Evolutionary conservation across 495 filamentous ascomycete genomes (phyloP).

Genomic region (Extremus antarcticus): DNA sequence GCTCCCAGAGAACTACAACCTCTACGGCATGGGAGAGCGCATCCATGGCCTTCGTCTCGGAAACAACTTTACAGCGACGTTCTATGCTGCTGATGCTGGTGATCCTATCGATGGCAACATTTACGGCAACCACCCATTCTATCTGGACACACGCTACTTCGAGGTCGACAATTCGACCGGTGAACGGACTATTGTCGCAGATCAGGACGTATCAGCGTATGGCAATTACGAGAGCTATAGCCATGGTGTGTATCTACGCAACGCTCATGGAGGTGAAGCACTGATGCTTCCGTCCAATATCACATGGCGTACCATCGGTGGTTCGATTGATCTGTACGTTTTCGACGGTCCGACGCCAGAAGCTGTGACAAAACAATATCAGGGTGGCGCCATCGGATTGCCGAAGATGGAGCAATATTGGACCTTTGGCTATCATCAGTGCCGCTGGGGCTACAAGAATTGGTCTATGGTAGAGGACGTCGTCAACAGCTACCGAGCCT

Average conservation of each 20-base stretch:
- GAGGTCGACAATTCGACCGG: conserved; percentile 42
- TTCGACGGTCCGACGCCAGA: conserved; percentile 47
- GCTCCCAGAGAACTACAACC: conserved; percentile 50
- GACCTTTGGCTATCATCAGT: conserved; percentile 54
- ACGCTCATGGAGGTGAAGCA: conserved; percentile 67
- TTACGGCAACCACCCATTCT: conserved; percentile 51
- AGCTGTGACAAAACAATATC: conserved; percentile 49
- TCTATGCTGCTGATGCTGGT: conserved; percentile 60
- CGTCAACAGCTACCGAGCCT: conserved; percentile 47
- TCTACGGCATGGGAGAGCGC: conserved; percentile 34
- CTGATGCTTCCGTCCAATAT: conserved; percentile 53
- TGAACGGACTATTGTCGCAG: conserved; percentile 41
- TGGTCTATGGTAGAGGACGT: conserved; percentile 45
- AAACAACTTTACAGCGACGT: conserved; percentile 51
- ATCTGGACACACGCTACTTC: conserved; percentile 55
- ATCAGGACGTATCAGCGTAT: conserved; percentile 41
- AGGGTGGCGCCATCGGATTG: conserved; percentile 43
- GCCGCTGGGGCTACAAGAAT: conserved; percentile 54
- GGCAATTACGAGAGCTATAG: conserved; percentile 49
- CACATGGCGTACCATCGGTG: conserved; percentile 63
- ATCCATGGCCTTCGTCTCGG: conserved; percentile 49
- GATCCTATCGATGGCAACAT: conserved; percentile 50
- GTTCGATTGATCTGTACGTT: conserved; percentile 53
- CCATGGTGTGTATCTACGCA: conserved; percentile 52
- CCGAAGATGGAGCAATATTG: conserved; percentile 56